Conservation (phyloP, 768 basidiomycete genomes). For the Hygrophorus pudorinus region DNA sequence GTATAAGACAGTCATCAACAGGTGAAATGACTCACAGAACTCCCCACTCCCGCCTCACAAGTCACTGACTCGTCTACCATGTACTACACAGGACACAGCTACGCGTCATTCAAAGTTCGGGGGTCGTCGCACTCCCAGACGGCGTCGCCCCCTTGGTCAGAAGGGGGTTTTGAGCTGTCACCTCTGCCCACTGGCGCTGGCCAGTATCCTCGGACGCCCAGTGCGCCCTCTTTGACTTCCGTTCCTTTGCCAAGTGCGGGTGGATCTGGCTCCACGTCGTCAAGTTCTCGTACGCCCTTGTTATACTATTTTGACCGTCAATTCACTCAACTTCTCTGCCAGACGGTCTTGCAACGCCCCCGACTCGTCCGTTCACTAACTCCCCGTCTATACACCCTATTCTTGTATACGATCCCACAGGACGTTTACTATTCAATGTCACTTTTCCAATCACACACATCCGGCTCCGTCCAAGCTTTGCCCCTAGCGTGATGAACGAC, state of each 20-base stretch:
- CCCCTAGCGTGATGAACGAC: constrained; percentile 7
- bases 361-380: neutral
- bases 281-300: neutral
- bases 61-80: neutral
- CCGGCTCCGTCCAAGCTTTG: constrained; percentile 7
- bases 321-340: neutral
- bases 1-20: too few species aligned
- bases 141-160: neutral
- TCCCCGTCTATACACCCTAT: constrained; percentile 9
- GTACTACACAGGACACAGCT: neutral
- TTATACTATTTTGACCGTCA: neutral
- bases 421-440: constrained; percentile 12
- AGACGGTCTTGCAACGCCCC: neutral
- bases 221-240: neutral
- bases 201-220: neutral
- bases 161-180: neutral
- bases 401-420: constrained; percentile 11
- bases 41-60: neutral
- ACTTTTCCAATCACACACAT: constrained; percentile 7
- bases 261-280: neutral
- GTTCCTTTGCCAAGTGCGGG: neutral
- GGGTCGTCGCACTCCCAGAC: neutral
- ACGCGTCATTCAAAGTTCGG: neutral
- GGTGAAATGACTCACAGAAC: neutral
- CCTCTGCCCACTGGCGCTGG: neutral